Evolutionary conservation across 2,329 filamentous ascomycete genomes (phyloP).

Genomic region (Cladorrhinum sp.): DNA sequence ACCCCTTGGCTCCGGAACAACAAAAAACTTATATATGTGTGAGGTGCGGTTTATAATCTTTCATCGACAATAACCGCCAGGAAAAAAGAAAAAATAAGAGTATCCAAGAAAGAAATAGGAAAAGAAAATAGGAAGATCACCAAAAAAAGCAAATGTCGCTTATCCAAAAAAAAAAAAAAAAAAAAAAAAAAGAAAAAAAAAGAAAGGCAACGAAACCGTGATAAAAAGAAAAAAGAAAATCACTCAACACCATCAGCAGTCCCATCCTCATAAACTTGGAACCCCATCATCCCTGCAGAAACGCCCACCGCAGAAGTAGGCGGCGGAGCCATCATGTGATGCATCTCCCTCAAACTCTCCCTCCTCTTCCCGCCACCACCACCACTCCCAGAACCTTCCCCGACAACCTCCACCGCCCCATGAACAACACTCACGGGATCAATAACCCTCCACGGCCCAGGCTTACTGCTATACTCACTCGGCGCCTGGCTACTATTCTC

Average conservation of each 20-base stretch:
- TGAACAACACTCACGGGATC: background rate
- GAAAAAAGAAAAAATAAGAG: background rate
- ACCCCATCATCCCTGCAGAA: slow-evolving; percentile 16
- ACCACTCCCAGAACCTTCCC: background rate
- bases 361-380: background rate
- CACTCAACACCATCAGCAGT: slow-evolving; percentile 5
- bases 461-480: slow-evolving; percentile 55
- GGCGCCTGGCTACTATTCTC: slow-evolving; percentile 46
- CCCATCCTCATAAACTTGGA: slow-evolving; percentile 28
- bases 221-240: background rate
- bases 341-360: background rate
- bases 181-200: background rate
- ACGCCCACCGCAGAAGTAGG: background rate
- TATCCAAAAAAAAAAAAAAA: background rate
- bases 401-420: background rate
- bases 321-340: background rate
- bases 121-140: background rate
- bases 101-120: background rate
- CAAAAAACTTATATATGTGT: background rate
- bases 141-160: background rate
- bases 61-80: background rate
- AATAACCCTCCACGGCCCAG: slow-evolving; percentile 39
- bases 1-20: background rate
- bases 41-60: background rate
- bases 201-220: background rate